Base-by-base conservation (phyloP, 2,329 filamentous ascomycete genomes). In the Trichophyton benhamiae region DNA sequence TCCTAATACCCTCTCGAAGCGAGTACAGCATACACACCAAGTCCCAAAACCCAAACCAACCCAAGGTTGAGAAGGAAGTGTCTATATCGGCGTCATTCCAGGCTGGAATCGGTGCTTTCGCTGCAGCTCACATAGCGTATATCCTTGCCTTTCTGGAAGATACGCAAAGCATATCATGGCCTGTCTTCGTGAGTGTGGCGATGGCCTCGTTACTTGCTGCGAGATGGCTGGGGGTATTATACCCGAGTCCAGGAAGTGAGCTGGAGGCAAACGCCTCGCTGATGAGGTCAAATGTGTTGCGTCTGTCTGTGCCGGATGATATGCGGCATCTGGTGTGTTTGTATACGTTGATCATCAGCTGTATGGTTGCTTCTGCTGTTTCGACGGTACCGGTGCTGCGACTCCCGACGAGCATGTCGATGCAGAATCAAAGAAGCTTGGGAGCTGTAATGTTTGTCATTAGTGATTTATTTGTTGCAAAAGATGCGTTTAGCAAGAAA, bases 401-500 rank as follows among this genome's bases (percentile, higher is more conserved):
- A 36, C 36, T 58, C 3, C 36, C 57, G 3, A 44, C 22, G 27
- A 38, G 55, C 6, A 17, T 33, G 20, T 59, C 61, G 15, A 62
- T 62, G 63, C 63, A 55, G 57, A 64, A 64, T 17, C 70, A 70
- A 63, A 65, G 67, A 15, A 49, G 64, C 36, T 41, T 71, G 11
- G 70, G 70, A 3, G 69, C 69, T 3, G 66, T 46, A 6, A 70
- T 71, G 70, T 71, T 71, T 63, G 69, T 71, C 8, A 60, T 67
- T 11, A 70, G 68, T 58, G 69, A 71, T 59, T 53, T 71, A 30
- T 71, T 71, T 57, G 70, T 71, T 33, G 70, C 70, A 3, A 69
- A 66, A 58, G 68, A 69, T 63, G 67, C 68, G 7, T 71, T 71
- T 58, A 66, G 66, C n/a, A 65, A 41, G 42, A 61, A 62, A 20